Base-by-base conservation (phyloP, 1,284 basidiomycete species). In the Boletus smithii region DNA sequence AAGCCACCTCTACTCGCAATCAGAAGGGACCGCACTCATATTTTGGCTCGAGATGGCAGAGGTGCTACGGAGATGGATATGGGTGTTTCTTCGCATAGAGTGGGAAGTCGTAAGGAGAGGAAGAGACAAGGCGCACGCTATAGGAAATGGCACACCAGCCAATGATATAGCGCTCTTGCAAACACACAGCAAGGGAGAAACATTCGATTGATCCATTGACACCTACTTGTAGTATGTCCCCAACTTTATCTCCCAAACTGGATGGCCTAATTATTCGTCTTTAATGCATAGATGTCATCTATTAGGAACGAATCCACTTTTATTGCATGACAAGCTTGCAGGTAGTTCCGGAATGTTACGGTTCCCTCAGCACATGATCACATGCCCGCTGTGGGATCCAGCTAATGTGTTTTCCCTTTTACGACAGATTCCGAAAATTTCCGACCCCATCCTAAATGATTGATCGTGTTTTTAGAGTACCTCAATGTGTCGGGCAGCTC, bases 11-110 rank as follows among this genome's bases (percentile, higher is more conserved):
- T 89, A 95, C 69, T 80, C 85, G 6, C 80, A 87, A 47, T 75
- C 83, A 37, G 90, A 95, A 57, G 85, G 92, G 44, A 91, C 91
- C 62, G 74, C 81, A 9, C 79, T 89, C 14, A 88, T 97, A 32
- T 97, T 98, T 67, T 79, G 87, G 72, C 79, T 99, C 56, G 95
- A 99, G 70, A 77, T 91, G 38, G 80, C 95, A 34, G 97, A 99
- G 71, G 73, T 99, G 30, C 60, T 93, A 24, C 75, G 97, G 44
- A 70, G 97, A 55, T 97, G 93, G 89, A 80, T 95, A 69, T 99
- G 97, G 97, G 90, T 97, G 8, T 95, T 97, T 67, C 71, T 99
- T 56, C 80, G 97, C 16, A 83, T 98, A 22, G 97, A 99, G 68
- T 97, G 94, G 94, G 93, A 97, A 70, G 78, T 85, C 10, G 81